Base-by-base conservation (phyloP, 306 rosid species). In the Gastrolobium villosum region DNA sequence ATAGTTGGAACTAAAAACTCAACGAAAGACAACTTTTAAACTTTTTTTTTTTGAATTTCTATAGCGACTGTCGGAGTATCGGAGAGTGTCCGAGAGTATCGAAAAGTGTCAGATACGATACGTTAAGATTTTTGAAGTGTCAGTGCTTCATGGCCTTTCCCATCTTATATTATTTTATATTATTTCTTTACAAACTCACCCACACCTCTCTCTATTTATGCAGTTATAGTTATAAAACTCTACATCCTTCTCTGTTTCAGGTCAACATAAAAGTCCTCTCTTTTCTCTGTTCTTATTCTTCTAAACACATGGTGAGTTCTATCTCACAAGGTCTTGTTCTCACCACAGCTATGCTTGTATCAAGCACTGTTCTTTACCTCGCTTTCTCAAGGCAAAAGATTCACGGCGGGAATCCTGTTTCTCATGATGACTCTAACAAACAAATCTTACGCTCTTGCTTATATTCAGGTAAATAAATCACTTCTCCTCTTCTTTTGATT, bases 311-410 rank as follows among this genome's bases (percentile, higher is more conserved):
- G 93, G 62, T 89, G 26, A 20, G 26, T 46, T 72, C 89, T 30
- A 64, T 89, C 41, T 87, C 89, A 15, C 84, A 78, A 3, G 83
- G 84, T 35, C 50, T 89, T 60, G 85, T 83, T 60, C 75, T 89
- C n/a, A 85, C 93, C 55, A 85, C 91, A 4, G 88, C 89, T 35
- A 85, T 89, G 89, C 79, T 83, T 30, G 69, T 85, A 1, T 89
- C 93, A 10, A 87, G 79, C 80, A 87, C 93, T 36, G 63, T 84
- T 11, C 66, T 89, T 26, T 78, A 83, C 48, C 79, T 87, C 3
- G 82, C 80, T 37, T 87, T 83, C 49, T 75, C 75, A 2, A 50
- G 76, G 39, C 85, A 67, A 2, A 84, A 62, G 7, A 7, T 75
- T 64, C 70, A 66, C 5, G 70, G 26, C 13, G 70, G 26, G 15